A percentile compares a stretch with the other conserved stretches of the same genome.
Evolutionary conservation across 2,329 filamentous ascomycete species (phyloP).

Genomic region (Arthrocladium fulminans): DNA sequence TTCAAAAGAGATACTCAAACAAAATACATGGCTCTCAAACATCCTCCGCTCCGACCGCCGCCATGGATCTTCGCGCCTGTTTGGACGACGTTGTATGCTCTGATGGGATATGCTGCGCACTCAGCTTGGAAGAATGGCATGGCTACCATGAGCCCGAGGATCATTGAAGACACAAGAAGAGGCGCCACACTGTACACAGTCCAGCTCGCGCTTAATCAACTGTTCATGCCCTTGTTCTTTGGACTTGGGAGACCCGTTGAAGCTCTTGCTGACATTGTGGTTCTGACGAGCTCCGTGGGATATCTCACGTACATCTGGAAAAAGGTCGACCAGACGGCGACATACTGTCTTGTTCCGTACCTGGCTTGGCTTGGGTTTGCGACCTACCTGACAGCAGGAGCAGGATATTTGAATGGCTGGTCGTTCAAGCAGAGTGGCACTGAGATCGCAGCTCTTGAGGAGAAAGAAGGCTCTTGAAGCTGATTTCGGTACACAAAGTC

Average conservation of each 20-base stretch:
- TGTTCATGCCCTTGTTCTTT: conserved; percentile 94
- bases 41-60: conserved; percentile 48
- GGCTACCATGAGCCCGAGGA: conserved; percentile 46
- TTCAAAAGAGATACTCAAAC: conserved; percentile 26
- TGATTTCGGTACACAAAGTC: too few species aligned
- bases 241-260: conserved; percentile 61
- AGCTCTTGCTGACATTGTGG: conserved; percentile 66
- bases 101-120: conserved; percentile 86
- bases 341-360: conserved; percentile 71
- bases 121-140: conserved; percentile 60
- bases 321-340: conserved; percentile 61
- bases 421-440: conserved; percentile 36
- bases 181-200: conserved; percentile 75
- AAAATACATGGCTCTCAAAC: conserved; percentile 31
- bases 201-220: conserved; percentile 74
- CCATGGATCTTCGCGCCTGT: conserved; percentile 50
- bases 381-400: conserved; percentile 67
- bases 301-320: conserved; percentile 72
- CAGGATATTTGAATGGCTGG: conserved; percentile 62
- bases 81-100: conserved; percentile 50
- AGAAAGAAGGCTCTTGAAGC: background rate
- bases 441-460: background rate
- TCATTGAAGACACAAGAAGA: conserved; percentile 52
- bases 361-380: conserved; percentile 80
- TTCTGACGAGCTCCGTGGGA: conserved; percentile 60